Evolutionary conservation across 2,329 filamentous ascomycete species (phyloP).

Genomic region (Trichoderma sp.): DNA sequence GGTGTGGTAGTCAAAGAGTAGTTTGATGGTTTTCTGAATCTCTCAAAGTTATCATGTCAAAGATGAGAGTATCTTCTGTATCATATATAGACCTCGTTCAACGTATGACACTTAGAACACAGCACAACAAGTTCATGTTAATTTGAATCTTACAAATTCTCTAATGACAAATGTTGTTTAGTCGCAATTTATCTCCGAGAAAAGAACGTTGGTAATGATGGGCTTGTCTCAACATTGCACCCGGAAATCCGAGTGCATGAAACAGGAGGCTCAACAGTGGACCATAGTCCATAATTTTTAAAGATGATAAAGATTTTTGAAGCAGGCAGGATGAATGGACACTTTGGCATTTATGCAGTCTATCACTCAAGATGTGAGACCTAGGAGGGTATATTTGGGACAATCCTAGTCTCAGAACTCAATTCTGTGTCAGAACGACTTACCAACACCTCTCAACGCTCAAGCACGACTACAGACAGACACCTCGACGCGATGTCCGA

Average conservation of each 20-base stretch:
- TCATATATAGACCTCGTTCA: not conserved
- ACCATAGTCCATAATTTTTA: not conserved
- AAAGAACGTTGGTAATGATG: not conserved
- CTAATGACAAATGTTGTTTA: not conserved
- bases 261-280: not conserved
- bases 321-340: not conserved
- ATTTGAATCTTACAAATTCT: not conserved
- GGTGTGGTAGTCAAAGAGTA: not conserved
- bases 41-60: not conserved
- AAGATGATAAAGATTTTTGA: accelerated
- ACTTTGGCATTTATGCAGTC: accelerated
- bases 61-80: not conserved
- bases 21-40: not conserved
- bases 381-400: not conserved
- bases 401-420: not conserved
- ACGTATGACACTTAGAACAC: not conserved
- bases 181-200: not conserved
- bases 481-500: not conserved
- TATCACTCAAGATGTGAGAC: no score
- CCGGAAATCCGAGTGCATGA: not conserved
- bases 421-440: not conserved
- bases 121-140: no score
- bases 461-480: not conserved
- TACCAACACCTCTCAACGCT: not conserved
- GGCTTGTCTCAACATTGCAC: not conserved